Conservation (phyloP, 106 monocot genomes). For the Dendrobium nobile region DNA sequence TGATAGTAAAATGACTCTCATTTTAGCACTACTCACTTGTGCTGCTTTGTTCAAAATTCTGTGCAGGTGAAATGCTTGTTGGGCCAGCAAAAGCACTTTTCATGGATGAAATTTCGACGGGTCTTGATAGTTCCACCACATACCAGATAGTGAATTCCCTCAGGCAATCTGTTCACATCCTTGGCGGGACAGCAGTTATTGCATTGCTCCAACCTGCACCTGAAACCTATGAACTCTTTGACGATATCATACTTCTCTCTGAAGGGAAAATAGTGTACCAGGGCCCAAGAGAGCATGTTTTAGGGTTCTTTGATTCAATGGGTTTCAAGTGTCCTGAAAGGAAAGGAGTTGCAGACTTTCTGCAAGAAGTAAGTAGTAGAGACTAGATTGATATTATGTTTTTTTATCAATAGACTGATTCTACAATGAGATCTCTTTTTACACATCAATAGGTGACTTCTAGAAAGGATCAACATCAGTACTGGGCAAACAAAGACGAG, state of each 20-base stretch:
- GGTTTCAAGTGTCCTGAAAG: conserved; percentile 56
- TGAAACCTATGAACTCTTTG: conserved; percentile 51
- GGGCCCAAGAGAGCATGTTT: conserved; percentile 43
- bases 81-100: conserved; percentile 48
- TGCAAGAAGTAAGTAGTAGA: conserved; percentile 34
- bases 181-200: conserved; percentile 40
- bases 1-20: not conserved
- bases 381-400: not conserved
- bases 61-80: conserved; percentile 51
- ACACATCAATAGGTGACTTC: conserved; percentile 34
- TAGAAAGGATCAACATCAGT: conserved; percentile 47
- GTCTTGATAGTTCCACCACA: conserved; percentile 58
- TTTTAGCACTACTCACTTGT: not conserved
- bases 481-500: conserved; percentile 32
- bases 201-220: conserved; percentile 51
- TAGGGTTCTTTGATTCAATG: conserved; percentile 45
- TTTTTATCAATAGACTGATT: not conserved
- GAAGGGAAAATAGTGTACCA: conserved; percentile 51
- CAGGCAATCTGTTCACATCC: conserved; percentile 38
- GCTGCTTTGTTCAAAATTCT: not conserved
- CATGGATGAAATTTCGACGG: conserved; percentile 66
- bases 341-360: conserved; percentile 53
- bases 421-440: not conserved
- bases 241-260: conserved; percentile 52
- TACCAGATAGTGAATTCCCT: conserved; percentile 50